These are phyloP conservation scores for Microsporum audouinii DNA, from an alignment of 2,329 filamentous ascomycete genomes.

Conservation along the genomic window DNA sequence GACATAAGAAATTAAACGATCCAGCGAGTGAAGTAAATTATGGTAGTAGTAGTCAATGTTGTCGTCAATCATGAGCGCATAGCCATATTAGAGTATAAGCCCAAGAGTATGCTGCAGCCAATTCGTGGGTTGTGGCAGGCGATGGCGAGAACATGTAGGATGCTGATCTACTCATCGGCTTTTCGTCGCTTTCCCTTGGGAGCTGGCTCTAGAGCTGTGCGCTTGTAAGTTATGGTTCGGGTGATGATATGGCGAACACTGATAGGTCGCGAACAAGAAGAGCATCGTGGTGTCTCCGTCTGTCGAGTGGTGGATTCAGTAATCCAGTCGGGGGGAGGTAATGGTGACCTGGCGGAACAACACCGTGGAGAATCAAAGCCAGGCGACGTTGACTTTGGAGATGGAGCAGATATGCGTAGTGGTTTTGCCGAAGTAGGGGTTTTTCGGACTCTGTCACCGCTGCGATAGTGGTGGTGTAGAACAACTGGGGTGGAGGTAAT, in stretches of 20 bases:
- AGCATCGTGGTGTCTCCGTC: constrained; percentile 49
- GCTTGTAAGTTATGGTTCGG: constrained; percentile 71
- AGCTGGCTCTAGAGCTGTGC: constrained; percentile 64
- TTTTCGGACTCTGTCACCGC: constrained; percentile 42
- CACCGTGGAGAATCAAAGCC: constrained; percentile 58
- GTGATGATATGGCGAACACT: constrained; percentile 83
- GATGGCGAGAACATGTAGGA: not conserved
- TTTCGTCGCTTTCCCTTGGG: constrained; percentile 89
- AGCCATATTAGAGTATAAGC: not conserved
- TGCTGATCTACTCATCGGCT: constrained; percentile 26
- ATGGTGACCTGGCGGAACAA: constrained; percentile 57
- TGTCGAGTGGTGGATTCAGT: constrained; percentile 56
- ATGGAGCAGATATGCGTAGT: constrained; percentile 61
- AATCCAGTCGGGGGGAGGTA: constrained; percentile 72
- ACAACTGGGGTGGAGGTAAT: constrained; percentile 17
- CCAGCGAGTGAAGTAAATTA: not conserved
- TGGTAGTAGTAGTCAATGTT: not conserved
- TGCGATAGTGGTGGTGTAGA: constrained; percentile 26
- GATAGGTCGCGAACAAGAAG: constrained; percentile 46
- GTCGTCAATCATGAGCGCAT: constrained; percentile 1
- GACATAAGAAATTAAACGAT: not conserved
- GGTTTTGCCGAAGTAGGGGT: constrained; percentile 47
- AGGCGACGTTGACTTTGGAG: constrained; percentile 53
- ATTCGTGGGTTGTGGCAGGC: not conserved
- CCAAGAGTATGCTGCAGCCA: not conserved